Percentiles rank a stretch among this genome's conserved stretches.
phyloP scores from a whole-genome alignment of 345 rosid genomes.

The Hirschfeldia incana region DNA sequence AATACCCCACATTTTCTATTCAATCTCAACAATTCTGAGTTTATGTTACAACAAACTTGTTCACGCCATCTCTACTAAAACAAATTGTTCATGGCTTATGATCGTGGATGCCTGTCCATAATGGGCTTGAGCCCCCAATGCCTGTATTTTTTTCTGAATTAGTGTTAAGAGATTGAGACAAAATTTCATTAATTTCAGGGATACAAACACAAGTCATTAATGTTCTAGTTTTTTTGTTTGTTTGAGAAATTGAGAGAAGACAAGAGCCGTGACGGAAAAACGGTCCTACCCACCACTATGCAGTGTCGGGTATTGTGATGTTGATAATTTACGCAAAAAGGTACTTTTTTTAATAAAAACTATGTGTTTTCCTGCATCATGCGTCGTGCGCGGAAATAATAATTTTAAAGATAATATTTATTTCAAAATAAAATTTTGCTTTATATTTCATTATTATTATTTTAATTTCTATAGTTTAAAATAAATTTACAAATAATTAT shows the following conservation, averaged over 20 bases:
- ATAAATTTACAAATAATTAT: too few relatives aligned
- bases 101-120: neutral
- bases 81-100: neutral
- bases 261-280: constrained; percentile 12
- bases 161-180: neutral
- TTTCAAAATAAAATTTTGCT: too few relatives aligned
- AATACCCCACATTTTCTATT: too few relatives aligned
- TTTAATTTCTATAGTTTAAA: too few relatives aligned
- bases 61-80: neutral
- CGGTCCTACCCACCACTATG: constrained; percentile 21
- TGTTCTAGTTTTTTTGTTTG: neutral
- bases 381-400: too few relatives aligned
- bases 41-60: neutral
- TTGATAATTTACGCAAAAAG: neutral
- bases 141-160: neutral
- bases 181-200: neutral
- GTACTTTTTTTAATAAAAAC: neutral
- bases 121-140: neutral
- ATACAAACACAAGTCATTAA: neutral
- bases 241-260: constrained; percentile 9
- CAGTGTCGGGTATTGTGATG: constrained; percentile 16
- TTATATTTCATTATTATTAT: too few relatives aligned
- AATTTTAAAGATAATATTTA: too few relatives aligned
- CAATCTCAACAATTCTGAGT: too few relatives aligned
- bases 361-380: too few relatives aligned